Conservation (phyloP, 73 alveolate species). For the Tetrahymena borealis region DNA sequence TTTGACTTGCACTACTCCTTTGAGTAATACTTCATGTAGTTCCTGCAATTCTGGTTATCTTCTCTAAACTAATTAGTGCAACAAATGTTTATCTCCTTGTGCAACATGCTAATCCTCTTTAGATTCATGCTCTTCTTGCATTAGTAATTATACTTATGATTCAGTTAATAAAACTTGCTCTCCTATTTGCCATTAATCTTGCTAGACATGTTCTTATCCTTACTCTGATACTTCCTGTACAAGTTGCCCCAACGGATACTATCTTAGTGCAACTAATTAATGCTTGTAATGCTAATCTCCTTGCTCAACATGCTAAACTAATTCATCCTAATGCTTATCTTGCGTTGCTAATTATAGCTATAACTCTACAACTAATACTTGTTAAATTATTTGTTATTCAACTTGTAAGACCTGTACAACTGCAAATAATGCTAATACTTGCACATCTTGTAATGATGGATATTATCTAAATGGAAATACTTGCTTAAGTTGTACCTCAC, state of each 20-base stretch:
- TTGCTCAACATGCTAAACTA: background rate
- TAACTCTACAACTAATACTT: background rate
- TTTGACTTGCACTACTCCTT: background rate
- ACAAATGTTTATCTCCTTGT: too few relatives aligned
- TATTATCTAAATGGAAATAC: background rate
- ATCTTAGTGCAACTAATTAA: background rate
- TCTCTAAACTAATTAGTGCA: background rate
- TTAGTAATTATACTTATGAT: background rate
- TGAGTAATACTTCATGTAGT: background rate
- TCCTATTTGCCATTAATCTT: background rate
- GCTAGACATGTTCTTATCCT: background rate
- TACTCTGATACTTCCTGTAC: background rate
- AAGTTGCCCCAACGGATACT: background rate
- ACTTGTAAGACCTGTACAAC: background rate
- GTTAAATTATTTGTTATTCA: background rate
- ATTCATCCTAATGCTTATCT: background rate
- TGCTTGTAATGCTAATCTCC: background rate
- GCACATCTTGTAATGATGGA: background rate
- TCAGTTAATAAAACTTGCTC: background rate
- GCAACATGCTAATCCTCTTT: background rate
- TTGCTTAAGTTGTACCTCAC: background rate
- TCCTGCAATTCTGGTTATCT: background rate
- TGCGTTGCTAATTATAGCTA: background rate
- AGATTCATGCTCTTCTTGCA: background rate
- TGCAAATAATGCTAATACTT: background rate